These are phyloP conservation scores for Solanum medicagineum DNA, from an alignment of 257 asterid species.

Conservation along the genomic window DNA sequence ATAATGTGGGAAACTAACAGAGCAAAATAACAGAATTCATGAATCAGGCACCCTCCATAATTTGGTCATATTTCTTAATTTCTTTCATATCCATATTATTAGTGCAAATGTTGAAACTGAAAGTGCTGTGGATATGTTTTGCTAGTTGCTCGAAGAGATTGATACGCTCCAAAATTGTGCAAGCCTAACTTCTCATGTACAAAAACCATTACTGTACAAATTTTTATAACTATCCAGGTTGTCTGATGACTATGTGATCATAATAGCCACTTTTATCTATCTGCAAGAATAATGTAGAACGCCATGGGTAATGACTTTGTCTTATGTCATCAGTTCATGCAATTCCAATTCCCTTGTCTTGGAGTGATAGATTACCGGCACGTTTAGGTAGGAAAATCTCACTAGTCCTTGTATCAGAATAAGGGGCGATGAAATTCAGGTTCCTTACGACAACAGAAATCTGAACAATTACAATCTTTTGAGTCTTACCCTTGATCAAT, in stretches of 20 bases:
- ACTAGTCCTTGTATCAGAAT: background rate
- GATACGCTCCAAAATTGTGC: background rate
- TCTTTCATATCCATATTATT: background rate
- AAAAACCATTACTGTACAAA: background rate
- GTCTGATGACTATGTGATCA: background rate
- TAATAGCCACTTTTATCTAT: background rate
- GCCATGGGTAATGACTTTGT: too few relatives aligned
- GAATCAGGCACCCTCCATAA: too few relatives aligned
- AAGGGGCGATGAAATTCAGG: background rate
- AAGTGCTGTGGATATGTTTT: background rate
- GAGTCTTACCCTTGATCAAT: background rate
- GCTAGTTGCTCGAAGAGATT: background rate
- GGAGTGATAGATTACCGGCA: background rate
- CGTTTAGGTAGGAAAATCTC: background rate
- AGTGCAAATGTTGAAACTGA: background rate
- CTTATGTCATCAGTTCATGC: background rate
- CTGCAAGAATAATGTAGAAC: background rate
- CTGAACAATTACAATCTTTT: background rate
- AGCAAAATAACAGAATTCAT: background rate
- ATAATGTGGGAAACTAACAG: background rate
- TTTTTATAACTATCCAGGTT: background rate
- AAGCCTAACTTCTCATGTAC: background rate
- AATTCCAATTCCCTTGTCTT: background rate
- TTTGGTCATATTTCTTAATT: background rate
- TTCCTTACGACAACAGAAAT: background rate